Conservation (phyloP, 345 rosid genomes). For the Arabidopsis thaliana region DNA sequence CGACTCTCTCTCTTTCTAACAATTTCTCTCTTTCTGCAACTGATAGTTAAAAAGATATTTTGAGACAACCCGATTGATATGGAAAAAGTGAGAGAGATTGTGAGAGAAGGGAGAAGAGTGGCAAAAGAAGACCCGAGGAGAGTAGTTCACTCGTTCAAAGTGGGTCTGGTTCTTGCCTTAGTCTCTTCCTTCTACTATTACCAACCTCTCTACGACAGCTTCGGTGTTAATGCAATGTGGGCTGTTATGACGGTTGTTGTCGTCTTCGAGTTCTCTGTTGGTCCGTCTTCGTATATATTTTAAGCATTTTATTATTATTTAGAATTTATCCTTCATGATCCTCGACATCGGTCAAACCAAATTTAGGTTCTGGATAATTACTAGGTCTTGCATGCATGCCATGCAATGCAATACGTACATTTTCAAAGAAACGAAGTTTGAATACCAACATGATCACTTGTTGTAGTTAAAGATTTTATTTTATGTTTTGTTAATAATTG, state of each 20-base stretch:
- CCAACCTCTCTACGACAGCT: conserved; percentile 64
- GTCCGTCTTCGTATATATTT: conserved; percentile 46
- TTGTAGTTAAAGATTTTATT: neutral
- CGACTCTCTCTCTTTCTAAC: neutral
- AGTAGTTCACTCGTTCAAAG: conserved; percentile 71
- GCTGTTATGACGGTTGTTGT: conserved; percentile 86
- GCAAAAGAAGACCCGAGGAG: conserved; percentile 76
- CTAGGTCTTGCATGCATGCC: conserved; percentile 23
- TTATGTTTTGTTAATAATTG: neutral
- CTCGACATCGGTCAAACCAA: neutral
- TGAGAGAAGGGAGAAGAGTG: conserved; percentile 45
- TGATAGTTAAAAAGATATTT: neutral
- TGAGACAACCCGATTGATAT: conserved; percentile 20
- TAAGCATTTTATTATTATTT: neutral
- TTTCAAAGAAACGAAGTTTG: neutral
- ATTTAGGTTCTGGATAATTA: neutral
- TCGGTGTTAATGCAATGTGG: conserved; percentile 81
- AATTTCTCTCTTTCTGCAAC: neutral
- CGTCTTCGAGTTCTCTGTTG: conserved; percentile 79
- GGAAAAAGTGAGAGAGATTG: conserved; percentile 38
- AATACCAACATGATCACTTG: neutral
- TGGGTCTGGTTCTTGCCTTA: conserved; percentile 65
- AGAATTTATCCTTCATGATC: neutral
- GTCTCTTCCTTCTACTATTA: conserved; percentile 69
- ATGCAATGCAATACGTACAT: neutral